A percentile compares a stretch with the other conserved stretches of the same genome.
Evolutionary conservation across 768 basidiomycete genomes (phyloP).

Genomic region (Flagelloscypha sp.): DNA sequence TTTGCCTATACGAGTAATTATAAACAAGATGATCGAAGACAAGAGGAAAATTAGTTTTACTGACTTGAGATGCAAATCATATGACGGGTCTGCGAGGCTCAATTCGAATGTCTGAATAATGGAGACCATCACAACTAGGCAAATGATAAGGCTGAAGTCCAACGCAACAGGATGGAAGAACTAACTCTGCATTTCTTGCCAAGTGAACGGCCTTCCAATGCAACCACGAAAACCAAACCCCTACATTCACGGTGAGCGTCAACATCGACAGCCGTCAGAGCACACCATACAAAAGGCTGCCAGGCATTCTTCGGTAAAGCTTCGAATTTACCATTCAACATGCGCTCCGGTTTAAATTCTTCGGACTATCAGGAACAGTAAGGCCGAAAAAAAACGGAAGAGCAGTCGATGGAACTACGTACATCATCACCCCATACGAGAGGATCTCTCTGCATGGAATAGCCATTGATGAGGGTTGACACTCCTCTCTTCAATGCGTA

Average conservation of each 20-base stretch:
- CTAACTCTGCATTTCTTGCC: slow-evolving; percentile 47
- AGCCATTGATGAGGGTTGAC: slow-evolving; percentile 20
- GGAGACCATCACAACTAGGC: slow-evolving; percentile 29
- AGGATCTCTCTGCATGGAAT: slow-evolving; percentile 30
- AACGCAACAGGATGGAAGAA: too few relatives aligned
- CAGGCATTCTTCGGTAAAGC: slow-evolving; percentile 37
- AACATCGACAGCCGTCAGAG: too few relatives aligned
- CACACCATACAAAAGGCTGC: too few relatives aligned
- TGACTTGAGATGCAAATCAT: slow-evolving; percentile 36
- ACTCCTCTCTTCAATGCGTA: slow-evolving; percentile 28
- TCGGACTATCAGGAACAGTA: too few relatives aligned
- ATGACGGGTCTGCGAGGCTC: slow-evolving; percentile 31
- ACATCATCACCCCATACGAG: slow-evolving; percentile 43
- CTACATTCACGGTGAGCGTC: too few relatives aligned
- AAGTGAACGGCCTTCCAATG: slow-evolving; percentile 37
- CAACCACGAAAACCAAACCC: slow-evolving; percentile 16
- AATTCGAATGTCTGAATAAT: slow-evolving; percentile 41
- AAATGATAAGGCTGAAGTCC: too few relatives aligned
- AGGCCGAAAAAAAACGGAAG: too few relatives aligned
- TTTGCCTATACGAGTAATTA: too few relatives aligned
- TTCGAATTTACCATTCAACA: slow-evolving; percentile 42
- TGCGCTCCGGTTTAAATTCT: slow-evolving; percentile 39
- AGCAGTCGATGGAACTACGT: too few relatives aligned
- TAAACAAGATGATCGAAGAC: too few relatives aligned
- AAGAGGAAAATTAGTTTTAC: too few relatives aligned